These are phyloP conservation scores for Kodamaea arcana DNA, from an alignment of 1,139 yeast species.

Conservation along the genomic window DNA sequence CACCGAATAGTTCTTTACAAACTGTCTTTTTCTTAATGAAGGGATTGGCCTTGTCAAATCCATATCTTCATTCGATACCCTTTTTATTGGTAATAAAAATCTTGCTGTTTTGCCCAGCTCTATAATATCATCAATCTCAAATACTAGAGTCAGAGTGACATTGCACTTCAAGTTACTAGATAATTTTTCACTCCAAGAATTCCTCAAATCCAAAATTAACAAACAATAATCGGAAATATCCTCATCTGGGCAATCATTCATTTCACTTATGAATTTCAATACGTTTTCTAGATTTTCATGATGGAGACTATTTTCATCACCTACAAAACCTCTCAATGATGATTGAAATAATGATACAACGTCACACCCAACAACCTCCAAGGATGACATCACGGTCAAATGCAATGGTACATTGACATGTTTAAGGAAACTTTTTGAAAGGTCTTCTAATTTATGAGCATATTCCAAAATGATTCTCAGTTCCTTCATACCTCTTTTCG, in stretches of 20 bases:
- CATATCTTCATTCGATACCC: constrained; percentile 44
- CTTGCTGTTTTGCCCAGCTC: constrained; percentile 55
- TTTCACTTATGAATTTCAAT: constrained; percentile 18
- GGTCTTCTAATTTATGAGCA: constrained; percentile 39
- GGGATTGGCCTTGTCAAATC: constrained; percentile 59
- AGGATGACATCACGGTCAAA: constrained; percentile 64
- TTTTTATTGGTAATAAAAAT: constrained; percentile 63
- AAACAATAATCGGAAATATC: constrained; percentile 54
- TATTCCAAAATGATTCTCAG: constrained; percentile 68
- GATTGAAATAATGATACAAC: constrained; percentile 48
- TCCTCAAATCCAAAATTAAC: constrained; percentile 63
- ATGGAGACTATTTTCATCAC: constrained; percentile 15
- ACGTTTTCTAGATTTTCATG: constrained; percentile 17
- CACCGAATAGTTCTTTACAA: constrained; percentile 57
- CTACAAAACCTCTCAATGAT: constrained; percentile 19
- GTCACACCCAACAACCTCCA: constrained; percentile 74
- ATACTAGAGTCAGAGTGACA: constrained; percentile 13
- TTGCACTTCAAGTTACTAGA: constrained; percentile 16
- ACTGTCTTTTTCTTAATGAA: constrained; percentile 70
- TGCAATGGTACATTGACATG: constrained; percentile 60
- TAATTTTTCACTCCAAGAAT: constrained; percentile 57
- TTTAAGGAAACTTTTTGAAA: constrained; percentile 42
- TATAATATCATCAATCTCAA: constrained; percentile 26
- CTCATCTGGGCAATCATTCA: constrained; percentile 14
- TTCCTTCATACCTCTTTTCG: constrained; percentile 69